These are phyloP conservation scores for Buddleja alternifolia DNA, from an alignment of 257 asterid species.

Conservation along the genomic window DNA sequence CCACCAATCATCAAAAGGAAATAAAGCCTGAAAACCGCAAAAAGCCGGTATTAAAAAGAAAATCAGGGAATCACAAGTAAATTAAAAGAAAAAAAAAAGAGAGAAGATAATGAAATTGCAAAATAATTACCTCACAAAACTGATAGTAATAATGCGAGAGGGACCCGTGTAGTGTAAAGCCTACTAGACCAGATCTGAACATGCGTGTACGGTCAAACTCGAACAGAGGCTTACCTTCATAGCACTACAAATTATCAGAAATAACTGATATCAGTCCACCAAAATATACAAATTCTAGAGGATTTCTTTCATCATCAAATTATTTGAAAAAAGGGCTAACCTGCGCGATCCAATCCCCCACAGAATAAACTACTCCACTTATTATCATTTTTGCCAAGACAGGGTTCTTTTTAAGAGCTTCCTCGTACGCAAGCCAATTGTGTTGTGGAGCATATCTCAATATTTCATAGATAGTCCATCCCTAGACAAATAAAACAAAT, in stretches of 20 bases:
- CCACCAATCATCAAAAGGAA: constrained; percentile 91
- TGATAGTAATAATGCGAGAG: constrained; percentile 87
- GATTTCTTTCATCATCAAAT: neutral
- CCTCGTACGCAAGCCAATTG: constrained; percentile 88
- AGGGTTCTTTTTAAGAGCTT: constrained; percentile 78
- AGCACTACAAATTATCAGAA: constrained; percentile 51
- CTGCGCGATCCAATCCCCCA: constrained; percentile 95
- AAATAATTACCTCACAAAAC: constrained; percentile 69
- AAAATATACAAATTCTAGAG: neutral
- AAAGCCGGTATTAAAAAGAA: neutral
- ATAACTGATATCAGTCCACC: neutral
- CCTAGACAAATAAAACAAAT: constrained; percentile 46
- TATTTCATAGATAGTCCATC: constrained; percentile 84
- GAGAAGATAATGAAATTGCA: neutral
- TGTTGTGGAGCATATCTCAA: constrained; percentile 87
- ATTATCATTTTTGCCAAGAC: constrained; percentile 85
- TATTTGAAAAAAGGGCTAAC: constrained; percentile 38
- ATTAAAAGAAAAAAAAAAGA: neutral
- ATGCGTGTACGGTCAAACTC: constrained; percentile 73
- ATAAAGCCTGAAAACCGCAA: constrained; percentile 56
- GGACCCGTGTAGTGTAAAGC: constrained; percentile 84
- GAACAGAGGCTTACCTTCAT: constrained; percentile 85
- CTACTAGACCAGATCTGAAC: constrained; percentile 81
- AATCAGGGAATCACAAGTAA: neutral
- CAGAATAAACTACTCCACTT: constrained; percentile 83